These are phyloP conservation scores for Rhododendron griersonianum DNA, from an alignment of 148 eudicot genomes.

Conservation along the genomic window DNA sequence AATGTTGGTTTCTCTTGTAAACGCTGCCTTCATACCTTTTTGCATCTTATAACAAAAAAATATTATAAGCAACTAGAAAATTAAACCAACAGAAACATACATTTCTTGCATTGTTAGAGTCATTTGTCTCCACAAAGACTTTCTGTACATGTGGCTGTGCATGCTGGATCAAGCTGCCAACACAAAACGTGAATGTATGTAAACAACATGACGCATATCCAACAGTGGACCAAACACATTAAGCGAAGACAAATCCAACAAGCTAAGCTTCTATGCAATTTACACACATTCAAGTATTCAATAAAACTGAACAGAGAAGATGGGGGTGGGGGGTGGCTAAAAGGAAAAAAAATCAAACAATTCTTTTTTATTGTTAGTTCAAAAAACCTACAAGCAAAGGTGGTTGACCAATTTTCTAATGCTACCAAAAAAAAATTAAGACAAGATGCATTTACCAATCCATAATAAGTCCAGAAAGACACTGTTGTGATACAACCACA, in stretches of 20 bases:
- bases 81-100: conserved; percentile 41
- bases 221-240: not conserved
- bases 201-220: not conserved
- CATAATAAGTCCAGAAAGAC: not conserved
- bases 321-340: not conserved
- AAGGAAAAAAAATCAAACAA: not conserved
- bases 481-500: not conserved
- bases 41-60: not conserved
- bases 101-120: conserved; percentile 62
- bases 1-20: not conserved
- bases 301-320: not conserved
- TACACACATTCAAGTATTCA: not conserved
- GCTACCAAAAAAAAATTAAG: not conserved
- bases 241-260: not conserved
- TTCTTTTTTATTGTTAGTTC: not conserved
- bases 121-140: conserved; percentile 58
- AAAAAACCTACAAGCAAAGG: not conserved
- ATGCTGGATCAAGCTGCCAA: conserved; percentile 46
- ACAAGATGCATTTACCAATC: not conserved
- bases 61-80: conserved; percentile 2
- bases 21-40: not conserved
- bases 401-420: not conserved
- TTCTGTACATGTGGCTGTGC: conserved; percentile 55
- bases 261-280: not conserved
- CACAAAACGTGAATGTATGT: conserved; percentile 3